A percentile compares a stretch with the other conserved stretches of the same genome.
Conservation (phyloP, 768 basidiomycete genomes). For the Phylloporus rhodoxanthus region DNA sequence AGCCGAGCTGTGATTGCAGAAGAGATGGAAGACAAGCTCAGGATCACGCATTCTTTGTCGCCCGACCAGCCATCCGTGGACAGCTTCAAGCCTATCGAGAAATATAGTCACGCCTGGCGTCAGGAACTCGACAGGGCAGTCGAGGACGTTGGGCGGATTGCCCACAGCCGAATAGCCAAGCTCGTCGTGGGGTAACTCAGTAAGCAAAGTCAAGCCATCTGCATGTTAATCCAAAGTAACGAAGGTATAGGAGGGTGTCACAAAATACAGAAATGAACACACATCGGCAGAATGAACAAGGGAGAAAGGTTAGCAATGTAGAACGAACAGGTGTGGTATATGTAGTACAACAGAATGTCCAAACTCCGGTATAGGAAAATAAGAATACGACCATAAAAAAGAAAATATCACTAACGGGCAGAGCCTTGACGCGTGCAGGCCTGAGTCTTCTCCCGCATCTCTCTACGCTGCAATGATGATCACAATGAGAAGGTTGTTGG, state of each 20-base stretch:
- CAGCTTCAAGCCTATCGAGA: conserved; percentile 34
- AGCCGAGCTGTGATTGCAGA: conserved; percentile 61
- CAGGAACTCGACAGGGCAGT: conserved; percentile 69
- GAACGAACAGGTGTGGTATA: background rate
- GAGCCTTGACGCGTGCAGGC: conserved; percentile 14
- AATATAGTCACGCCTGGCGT: conserved; percentile 48
- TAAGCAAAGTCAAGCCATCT: background rate
- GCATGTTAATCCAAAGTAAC: background rate
- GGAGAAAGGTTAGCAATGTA: conserved; percentile 5
- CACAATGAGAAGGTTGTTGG: conserved; percentile 4
- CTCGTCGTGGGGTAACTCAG: conserved; percentile 7
- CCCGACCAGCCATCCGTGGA: conserved; percentile 32
- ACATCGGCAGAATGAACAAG: conserved; percentile 1
- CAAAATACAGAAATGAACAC: conserved; percentile 18
- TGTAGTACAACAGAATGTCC: conserved; percentile 26
- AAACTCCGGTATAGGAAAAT: conserved; percentile 18
- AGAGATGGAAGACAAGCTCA: conserved; percentile 73
- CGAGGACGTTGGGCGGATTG: conserved; percentile 68
- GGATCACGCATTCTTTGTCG: conserved; percentile 45
- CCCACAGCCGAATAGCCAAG: conserved; percentile 55
- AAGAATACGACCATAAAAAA: conserved; percentile 31
- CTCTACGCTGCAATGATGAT: conserved; percentile 20
- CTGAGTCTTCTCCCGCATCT: conserved; percentile 26
- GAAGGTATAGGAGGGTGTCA: conserved; percentile 2
- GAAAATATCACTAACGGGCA: conserved; percentile 5